Evolutionary conservation across 2,329 filamentous ascomycete species (phyloP).

Genomic region (Fusarium staphyleae): DNA sequence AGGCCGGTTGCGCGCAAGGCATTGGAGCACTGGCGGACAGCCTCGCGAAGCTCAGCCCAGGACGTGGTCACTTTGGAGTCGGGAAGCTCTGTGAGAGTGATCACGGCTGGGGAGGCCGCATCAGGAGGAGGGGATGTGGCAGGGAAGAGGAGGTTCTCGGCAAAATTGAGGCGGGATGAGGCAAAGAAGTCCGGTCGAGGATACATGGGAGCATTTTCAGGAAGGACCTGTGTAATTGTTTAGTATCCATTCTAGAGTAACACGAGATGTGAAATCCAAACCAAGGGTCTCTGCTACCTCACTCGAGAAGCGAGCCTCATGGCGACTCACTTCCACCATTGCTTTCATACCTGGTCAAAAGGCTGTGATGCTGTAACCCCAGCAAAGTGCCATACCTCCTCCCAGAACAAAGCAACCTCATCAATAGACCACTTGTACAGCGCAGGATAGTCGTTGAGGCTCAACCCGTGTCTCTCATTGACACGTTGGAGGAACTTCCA

Average conservation of each 20-base stretch:
- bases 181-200: constrained; percentile 87
- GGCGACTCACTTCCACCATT: neutral
- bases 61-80: constrained; percentile 64
- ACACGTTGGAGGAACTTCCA: constrained; percentile 74
- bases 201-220: constrained; percentile 74
- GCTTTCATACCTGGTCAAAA: constrained; percentile 63
- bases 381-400: constrained; percentile 82
- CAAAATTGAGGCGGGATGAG: constrained; percentile 84
- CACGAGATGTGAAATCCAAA: neutral
- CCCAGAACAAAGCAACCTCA: constrained; percentile 81
- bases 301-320: constrained; percentile 3
- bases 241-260: constrained; percentile 9
- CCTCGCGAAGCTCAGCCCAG: constrained; percentile 82
- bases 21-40: constrained; percentile 75
- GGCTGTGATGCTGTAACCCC: constrained; percentile 73
- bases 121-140: constrained; percentile 51
- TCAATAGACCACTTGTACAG: constrained; percentile 87
- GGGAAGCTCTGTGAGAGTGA: constrained; percentile 79
- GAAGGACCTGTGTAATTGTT: constrained; percentile 66
- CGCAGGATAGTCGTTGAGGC: constrained; percentile 72
- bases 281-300: constrained; percentile 5
- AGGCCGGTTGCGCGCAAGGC: constrained; percentile 74
- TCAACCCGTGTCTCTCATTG: constrained; percentile 70
- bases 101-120: constrained; percentile 71
- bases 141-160: constrained; percentile 91